These are phyloP conservation scores for Trypanosoma rangeli DNA, from an alignment of 208 protist genomes.

Conservation along the genomic window DNA sequence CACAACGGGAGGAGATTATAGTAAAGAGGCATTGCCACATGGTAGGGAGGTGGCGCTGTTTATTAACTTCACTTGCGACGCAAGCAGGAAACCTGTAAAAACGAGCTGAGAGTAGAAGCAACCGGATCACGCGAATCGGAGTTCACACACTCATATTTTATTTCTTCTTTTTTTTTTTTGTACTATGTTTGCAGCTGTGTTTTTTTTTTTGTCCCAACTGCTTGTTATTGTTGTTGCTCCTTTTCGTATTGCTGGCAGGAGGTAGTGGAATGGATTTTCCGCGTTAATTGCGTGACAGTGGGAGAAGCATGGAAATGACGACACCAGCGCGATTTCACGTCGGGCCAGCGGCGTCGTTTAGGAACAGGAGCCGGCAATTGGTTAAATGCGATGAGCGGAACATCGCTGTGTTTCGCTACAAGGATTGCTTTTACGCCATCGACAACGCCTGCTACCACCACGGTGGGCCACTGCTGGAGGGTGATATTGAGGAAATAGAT, in stretches of 20 bases:
- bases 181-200: background rate
- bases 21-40: background rate
- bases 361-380: conserved; percentile 65
- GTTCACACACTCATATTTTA: background rate
- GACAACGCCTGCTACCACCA: conserved; percentile 94
- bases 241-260: background rate
- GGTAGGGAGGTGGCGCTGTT: background rate
- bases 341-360: conserved; percentile 18
- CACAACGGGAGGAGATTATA: background rate
- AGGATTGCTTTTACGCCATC: conserved; percentile 71
- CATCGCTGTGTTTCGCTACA: conserved; percentile 76
- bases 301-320: background rate
- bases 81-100: background rate
- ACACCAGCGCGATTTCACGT: conserved; percentile 23
- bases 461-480: conserved; percentile 81
- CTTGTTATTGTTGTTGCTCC: background rate
- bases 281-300: background rate
- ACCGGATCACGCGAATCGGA: background rate
- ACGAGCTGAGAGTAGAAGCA: background rate
- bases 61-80: background rate
- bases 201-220: background rate
- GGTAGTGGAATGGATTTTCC: background rate
- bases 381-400: conserved; percentile 77
- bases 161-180: conserved; percentile 4
- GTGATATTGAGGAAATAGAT: conserved; percentile 91